Evolutionary conservation across 306 rosid species (phyloP).

Genomic region (Casuarina equisetifolia): DNA sequence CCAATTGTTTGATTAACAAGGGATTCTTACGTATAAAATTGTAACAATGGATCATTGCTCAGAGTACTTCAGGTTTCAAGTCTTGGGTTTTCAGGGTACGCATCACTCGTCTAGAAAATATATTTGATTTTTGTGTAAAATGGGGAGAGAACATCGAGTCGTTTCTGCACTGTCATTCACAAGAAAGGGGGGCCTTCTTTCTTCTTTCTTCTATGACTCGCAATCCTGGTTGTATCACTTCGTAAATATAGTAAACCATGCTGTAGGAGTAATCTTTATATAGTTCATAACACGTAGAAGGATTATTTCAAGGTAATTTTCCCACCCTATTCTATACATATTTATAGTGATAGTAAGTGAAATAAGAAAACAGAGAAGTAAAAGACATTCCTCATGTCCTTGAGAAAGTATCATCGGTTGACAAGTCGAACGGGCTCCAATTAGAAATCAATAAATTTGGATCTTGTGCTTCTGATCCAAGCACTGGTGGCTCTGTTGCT

Average conservation of each 20-base stretch:
- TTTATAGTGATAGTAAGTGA: not conserved
- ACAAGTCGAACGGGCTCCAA: constrained; percentile 77
- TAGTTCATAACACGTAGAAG: constrained; percentile 18
- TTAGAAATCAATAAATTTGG: constrained; percentile 48
- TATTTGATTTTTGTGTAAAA: too few relatives aligned
- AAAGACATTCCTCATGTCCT: constrained; percentile 27
- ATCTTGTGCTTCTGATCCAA: constrained; percentile 48
- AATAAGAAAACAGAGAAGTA: constrained; percentile 27
- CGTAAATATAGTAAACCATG: not conserved
- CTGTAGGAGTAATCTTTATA: not conserved
- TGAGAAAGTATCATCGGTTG: constrained; percentile 56
- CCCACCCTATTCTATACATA: constrained; percentile 24
- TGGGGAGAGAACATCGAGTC: too few relatives aligned
- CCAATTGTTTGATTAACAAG: too few relatives aligned
- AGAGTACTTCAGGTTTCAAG: too few relatives aligned
- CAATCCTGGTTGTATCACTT: not conserved
- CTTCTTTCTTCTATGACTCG: not conserved
- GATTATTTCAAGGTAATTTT: constrained; percentile 26
- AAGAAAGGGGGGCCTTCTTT: too few relatives aligned
- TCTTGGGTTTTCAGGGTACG: too few relatives aligned
- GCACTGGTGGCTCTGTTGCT: constrained; percentile 35
- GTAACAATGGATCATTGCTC: too few relatives aligned
- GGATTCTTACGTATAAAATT: too few relatives aligned
- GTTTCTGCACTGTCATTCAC: too few relatives aligned
- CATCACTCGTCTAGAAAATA: too few relatives aligned